Base-by-base conservation (phyloP, 768 basidiomycete species). In the Candolleomyces eurysporus region DNA sequence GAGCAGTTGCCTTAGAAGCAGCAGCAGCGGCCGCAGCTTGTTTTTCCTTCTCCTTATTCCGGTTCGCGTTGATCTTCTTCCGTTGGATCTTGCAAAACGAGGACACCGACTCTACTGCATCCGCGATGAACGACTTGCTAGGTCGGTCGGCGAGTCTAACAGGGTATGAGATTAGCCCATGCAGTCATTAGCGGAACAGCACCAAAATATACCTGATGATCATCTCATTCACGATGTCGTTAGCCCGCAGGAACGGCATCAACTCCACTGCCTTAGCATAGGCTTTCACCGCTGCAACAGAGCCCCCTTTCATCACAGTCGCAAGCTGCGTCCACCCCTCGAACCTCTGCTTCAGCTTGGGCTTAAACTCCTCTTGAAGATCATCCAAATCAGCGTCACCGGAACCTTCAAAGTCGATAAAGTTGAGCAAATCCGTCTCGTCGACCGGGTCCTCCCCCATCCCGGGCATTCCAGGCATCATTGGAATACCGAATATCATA, bases 141-240 rank as follows among this genome's bases (percentile, higher is more conserved):
- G 83, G 82, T 31, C 83, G 79, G 45, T 88, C 85, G 5, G 72
- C 68, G 2, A 89, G 60, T 48, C 88, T 89, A 53, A 40, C 5
- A 19, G 36, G 5, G 6, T n/a, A 21, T 16, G 19, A 7, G 14
- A 22, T 11, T 6, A 9, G 31, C 65, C 14, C 56, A 52, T 22
- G 48, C 13, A 14, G 36, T 49, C 51, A 26, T 19, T 17, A 11
- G n/a, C 31, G 26, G 10, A 36, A 26, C 11, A 21, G n/a, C 21
- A 13, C 17, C 9, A 31, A 56, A 14, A 72, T 79, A 26, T 55
- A 86, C 88, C 82, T 77, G 45, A 62, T 64, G 1, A 79, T 68
- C 84, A 90, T 85, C 67, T 85, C 85, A 16, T 80, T 79, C 0
- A 83, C 78, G 11, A 86, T 69, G 61, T 89, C 88, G 1, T 61